A percentile compares a stretch with the other conserved stretches of the same genome.
phyloP scores from a whole-genome alignment of 2,329 filamentous ascomycete species.

The Penicillium expansum region DNA sequence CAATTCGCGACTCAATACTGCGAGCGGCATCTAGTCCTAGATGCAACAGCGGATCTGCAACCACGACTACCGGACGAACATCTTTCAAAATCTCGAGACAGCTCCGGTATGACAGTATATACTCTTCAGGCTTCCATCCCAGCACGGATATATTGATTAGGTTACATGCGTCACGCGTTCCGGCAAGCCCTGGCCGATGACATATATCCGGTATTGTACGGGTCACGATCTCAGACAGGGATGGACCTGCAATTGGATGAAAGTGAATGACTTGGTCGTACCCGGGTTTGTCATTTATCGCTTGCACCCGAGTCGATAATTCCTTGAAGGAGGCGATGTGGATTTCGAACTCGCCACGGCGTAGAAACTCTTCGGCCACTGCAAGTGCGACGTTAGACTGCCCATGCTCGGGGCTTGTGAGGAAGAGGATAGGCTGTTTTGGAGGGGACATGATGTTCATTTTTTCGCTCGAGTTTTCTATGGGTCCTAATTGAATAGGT shows the following conservation, averaged over 20 bases:
- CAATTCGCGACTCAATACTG: constrained; percentile 32
- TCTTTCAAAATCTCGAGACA: constrained; percentile 40
- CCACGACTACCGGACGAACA: constrained; percentile 42
- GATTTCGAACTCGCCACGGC: constrained; percentile 38
- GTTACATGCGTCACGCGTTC: constrained; percentile 35
- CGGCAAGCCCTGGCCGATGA: constrained; percentile 36
- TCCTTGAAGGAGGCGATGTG: constrained; percentile 47
- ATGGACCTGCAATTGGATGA: constrained; percentile 35
- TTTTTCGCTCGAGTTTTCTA: not conserved
- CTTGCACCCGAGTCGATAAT: constrained; percentile 35
- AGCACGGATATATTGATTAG: constrained; percentile 29
- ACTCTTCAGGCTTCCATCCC: constrained; percentile 42
- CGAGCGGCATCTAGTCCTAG: constrained; percentile 47
- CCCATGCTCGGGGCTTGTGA: constrained; percentile 49
- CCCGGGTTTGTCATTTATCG: constrained; percentile 22
- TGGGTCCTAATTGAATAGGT: not conserved
- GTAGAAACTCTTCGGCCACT: constrained; percentile 41
- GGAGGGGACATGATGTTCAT: constrained; percentile 14
- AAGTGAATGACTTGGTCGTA: constrained; percentile 23
- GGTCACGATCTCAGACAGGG: constrained; percentile 35
- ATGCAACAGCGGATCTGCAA: constrained; percentile 47
- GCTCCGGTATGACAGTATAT: constrained; percentile 42
- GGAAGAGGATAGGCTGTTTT: constrained; percentile 37
- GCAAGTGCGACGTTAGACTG: constrained; percentile 50
- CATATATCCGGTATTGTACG: constrained; percentile 28